phyloP scores from a whole-genome alignment of 192 early-diverging fungal genomes.

The Ambispora gerdemannii region DNA sequence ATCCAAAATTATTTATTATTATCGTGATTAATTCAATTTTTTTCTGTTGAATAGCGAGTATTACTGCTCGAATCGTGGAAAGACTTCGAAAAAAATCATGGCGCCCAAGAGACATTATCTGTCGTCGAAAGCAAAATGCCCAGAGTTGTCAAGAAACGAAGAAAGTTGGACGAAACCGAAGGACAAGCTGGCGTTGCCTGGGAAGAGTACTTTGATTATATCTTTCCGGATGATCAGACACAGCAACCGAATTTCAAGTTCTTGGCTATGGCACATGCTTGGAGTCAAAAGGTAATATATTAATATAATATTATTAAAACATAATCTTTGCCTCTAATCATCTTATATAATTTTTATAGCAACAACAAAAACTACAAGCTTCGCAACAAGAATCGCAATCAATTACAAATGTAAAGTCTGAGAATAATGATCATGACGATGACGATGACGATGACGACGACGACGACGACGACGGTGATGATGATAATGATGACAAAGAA shows the following conservation, averaged over 20 bases:
- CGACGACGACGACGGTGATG: no score
- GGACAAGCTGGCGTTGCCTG: constrained; percentile 59
- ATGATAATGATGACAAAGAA: no score
- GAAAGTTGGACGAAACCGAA: constrained; percentile 60
- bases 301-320: no score
- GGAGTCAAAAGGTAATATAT: constrained; percentile 50
- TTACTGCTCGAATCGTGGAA: constrained; percentile 90
- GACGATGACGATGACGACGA: no score
- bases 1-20: background rate
- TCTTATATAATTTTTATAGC: no score
- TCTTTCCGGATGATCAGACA: constrained; percentile 94
- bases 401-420: no score
- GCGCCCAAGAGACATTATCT: constrained; percentile 50
- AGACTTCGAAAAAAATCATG: constrained; percentile 72
- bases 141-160: constrained; percentile 85
- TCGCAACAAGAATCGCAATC: no score
- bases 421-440: no score
- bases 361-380: no score
- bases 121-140: constrained; percentile 77
- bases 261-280: constrained; percentile 85
- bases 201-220: constrained; percentile 99
- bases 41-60: constrained; percentile 50
- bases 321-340: background rate
- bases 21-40: background rate
- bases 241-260: constrained; percentile 87